phyloP scores from a whole-genome alignment of 495 filamentous ascomycete genomes.

The Hypoxylon trugodes region DNA sequence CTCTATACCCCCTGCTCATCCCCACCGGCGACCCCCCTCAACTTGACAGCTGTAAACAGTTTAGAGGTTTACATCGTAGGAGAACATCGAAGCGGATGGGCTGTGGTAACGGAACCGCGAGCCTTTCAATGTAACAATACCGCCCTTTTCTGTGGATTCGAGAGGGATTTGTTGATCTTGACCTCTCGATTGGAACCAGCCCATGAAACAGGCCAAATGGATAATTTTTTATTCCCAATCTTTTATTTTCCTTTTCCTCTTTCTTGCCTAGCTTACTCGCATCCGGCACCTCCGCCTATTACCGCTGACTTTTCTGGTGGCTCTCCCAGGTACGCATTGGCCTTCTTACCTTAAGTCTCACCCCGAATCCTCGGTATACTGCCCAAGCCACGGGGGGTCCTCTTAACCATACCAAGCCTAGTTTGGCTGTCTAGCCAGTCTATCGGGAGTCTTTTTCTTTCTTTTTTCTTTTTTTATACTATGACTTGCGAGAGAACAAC shows the following conservation, averaged over 20 bases:
- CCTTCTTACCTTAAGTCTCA: constrained; percentile 8
- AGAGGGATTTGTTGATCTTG: constrained; percentile 32
- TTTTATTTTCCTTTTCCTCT: constrained; percentile 29
- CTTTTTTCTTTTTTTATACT: background rate
- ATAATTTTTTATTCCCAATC: constrained; percentile 18
- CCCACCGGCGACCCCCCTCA: constrained; percentile 36
- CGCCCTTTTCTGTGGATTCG: constrained; percentile 27
- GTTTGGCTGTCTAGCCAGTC: background rate
- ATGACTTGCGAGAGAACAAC: constrained; percentile 5
- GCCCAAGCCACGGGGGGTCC: constrained; percentile 1
- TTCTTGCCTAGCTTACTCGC: constrained; percentile 26
- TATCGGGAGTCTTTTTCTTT: background rate
- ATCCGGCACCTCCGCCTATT: constrained; percentile 15
- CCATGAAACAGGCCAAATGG: constrained; percentile 26
- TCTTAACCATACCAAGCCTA: constrained; percentile 19
- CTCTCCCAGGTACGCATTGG: constrained; percentile 9
- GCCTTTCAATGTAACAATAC: constrained; percentile 36
- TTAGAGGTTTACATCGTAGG: constrained; percentile 27
- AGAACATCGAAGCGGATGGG: constrained; percentile 12
- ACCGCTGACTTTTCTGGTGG: constrained; percentile 1
- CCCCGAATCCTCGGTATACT: constrained; percentile 24
- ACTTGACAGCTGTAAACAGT: constrained; percentile 39
- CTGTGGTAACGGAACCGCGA: constrained; percentile 12
- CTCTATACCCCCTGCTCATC: constrained; percentile 29
- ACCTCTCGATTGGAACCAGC: constrained; percentile 35